These are phyloP conservation scores for Entonaema liquescens DNA, from an alignment of 495 filamentous ascomycete species.

Conservation along the genomic window DNA sequence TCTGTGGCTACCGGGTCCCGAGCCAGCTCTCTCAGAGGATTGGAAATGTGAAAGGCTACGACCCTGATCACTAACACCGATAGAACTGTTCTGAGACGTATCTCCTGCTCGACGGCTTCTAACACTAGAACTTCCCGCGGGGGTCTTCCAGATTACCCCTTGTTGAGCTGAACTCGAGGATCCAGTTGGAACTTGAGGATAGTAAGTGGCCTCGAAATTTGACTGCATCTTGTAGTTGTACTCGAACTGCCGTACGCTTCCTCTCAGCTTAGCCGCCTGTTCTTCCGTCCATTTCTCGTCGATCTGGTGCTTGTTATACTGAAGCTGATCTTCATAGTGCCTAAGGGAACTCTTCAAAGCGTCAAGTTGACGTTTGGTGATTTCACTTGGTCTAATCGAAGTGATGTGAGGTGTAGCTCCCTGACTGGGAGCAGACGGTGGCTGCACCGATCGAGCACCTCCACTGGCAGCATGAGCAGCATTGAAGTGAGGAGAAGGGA, in stretches of 20 bases:
- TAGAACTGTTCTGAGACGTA: slow-evolving; percentile 33
- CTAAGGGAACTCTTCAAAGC: slow-evolving; percentile 48
- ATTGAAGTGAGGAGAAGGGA: slow-evolving; percentile 7
- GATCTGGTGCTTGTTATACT: slow-evolving; percentile 60
- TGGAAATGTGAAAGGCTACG: slow-evolving; percentile 12
- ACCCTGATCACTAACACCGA: slow-evolving; percentile 14
- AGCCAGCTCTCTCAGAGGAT: slow-evolving; percentile 11
- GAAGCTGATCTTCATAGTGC: slow-evolving; percentile 56
- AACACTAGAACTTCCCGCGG: slow-evolving; percentile 28
- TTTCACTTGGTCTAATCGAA: slow-evolving; percentile 58
- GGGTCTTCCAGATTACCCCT: slow-evolving; percentile 17
- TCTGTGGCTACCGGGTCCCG: slow-evolving; percentile 4
- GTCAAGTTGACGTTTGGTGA: slow-evolving; percentile 58
- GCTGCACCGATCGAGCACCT: slow-evolving; percentile 9
- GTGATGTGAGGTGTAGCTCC: slow-evolving; percentile 48
- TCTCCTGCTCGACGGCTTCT: slow-evolving; percentile 27
- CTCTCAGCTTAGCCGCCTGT: slow-evolving; percentile 44
- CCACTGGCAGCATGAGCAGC: slow-evolving; percentile 2
- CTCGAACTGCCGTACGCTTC: slow-evolving; percentile 53
- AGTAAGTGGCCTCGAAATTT: slow-evolving; percentile 46
- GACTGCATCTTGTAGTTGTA: slow-evolving; percentile 46
- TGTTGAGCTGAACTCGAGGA: slow-evolving; percentile 11
- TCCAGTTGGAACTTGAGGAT: slow-evolving; percentile 33
- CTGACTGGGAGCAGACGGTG: slow-evolving; percentile 13
- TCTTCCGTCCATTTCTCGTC: slow-evolving; percentile 54